Evolutionary conservation across 1,139 yeast genomes (phyloP).

Genomic region (Sugiyamaella xylanicola): DNA sequence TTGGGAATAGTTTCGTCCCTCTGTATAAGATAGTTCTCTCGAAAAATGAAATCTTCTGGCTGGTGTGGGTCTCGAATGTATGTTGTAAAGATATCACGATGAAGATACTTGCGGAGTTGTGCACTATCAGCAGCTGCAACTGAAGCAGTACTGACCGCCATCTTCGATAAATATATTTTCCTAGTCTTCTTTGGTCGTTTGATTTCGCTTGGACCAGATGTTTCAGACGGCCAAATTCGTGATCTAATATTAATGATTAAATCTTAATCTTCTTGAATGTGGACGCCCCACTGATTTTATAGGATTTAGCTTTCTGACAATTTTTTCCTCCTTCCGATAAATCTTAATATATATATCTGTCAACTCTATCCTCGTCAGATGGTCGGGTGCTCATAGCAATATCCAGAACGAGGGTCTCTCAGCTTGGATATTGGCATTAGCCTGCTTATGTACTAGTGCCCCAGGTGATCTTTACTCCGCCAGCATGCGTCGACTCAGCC

Average conservation of each 20-base stretch:
- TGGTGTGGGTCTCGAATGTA: conserved; percentile 29
- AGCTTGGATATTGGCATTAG: neutral
- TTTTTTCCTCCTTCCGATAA: neutral
- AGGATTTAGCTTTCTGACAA: neutral
- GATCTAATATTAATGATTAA: neutral
- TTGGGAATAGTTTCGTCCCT: conserved; percentile 26
- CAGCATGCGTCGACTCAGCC: neutral
- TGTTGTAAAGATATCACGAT: conserved; percentile 39
- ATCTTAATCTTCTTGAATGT: neutral
- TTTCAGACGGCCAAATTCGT: neutral
- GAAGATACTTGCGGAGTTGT: conserved; percentile 33
- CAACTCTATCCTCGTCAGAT: neutral
- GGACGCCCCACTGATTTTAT: neutral
- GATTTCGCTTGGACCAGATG: neutral
- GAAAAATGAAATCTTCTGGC: conserved; percentile 27
- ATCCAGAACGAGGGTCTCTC: no score
- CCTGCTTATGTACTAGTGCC: conserved; percentile 10
- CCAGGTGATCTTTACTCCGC: neutral
- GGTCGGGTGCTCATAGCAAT: neutral
- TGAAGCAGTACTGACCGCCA: neutral
- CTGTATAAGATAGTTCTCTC: conserved; percentile 34
- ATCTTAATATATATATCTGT: neutral
- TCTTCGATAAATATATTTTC: neutral
- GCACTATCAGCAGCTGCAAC: conserved; percentile 1
- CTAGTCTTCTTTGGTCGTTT: neutral